Evolutionary conservation across 176 grass and related monocot genomes (phyloP), one percentile per base, ranked within the genome.

Genomic region (Raddia distichophylla): DNA sequence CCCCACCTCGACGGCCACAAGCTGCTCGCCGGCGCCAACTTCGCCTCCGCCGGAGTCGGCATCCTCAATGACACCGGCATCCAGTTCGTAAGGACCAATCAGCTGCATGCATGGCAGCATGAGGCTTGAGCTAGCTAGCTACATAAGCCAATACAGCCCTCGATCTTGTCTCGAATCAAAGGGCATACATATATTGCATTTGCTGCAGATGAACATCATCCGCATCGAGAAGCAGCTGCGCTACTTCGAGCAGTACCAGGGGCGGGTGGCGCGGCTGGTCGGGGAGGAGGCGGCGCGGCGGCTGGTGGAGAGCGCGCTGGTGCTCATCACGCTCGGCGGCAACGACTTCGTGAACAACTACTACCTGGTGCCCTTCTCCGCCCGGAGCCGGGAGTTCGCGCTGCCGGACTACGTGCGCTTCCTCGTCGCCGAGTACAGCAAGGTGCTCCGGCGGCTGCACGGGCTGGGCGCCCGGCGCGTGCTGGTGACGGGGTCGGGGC

Each of bases 311-410:
- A 8, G 73, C 20, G 92, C 83, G 16, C 88, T 94, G 10, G 92
- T 91, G 61, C 79, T 91, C 83, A 89, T 94, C 52, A 91, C 88
- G 0, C 86, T 91, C 0, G 86, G 89, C 19, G 88, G 88, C 68
- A 94, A 94, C 67, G 86, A 94, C 72, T 94, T 91, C 75, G 73
- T 94, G 16, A 94, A 94, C 92, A 94, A 94, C 84, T 94, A 94
- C 83, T 94, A 89, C 88, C 84, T 94, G 48, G 35, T 94, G 27
- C 91, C 91, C 19, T 94, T 81, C 81, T 94, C 91, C 1, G 75
- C 42, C 12, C 64, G 88, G 44, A 90, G 88, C 19, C 74, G 88
- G 2, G 64, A 94, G 71, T 83, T 94, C 64, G 3, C 88, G 69
- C 80, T 90, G 54, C 88, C 91, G 2, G 86, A 94, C 85, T 94